A percentile compares a stretch with the other conserved stretches of the same genome.
phyloP scores from a whole-genome alignment of 2,329 filamentous ascomycete species.

The Colletotrichum sansevieriae region DNA sequence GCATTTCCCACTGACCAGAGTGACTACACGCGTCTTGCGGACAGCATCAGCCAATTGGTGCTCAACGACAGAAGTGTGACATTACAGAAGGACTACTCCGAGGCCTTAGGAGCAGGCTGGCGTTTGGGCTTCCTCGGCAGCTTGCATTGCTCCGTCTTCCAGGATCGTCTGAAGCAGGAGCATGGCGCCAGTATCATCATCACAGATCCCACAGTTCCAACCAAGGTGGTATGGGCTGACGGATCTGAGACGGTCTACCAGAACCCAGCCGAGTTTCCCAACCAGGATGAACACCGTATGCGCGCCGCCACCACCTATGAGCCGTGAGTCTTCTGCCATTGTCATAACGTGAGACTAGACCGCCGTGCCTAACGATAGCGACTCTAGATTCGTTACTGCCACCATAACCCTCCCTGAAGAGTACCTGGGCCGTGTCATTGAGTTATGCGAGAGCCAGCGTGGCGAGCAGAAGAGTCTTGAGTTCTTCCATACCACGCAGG shows the following conservation, averaged over 20 bases:
- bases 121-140: slow-evolving; percentile 96
- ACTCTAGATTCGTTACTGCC: slow-evolving; percentile 73
- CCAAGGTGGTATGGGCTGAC: slow-evolving; percentile 83
- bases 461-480: slow-evolving; percentile 89
- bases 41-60: slow-evolving; percentile 93
- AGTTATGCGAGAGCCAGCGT: slow-evolving; percentile 90
- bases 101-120: slow-evolving; percentile 94
- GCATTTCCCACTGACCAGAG: slow-evolving; percentile 94
- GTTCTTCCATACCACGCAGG: slow-evolving; percentile 92
- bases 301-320: slow-evolving; percentile 63
- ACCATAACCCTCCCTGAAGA: slow-evolving; percentile 95
- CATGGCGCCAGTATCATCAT: slow-evolving; percentile 97
- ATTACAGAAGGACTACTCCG: slow-evolving; percentile 92
- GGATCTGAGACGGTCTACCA: slow-evolving; percentile 84
- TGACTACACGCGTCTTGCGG: slow-evolving; percentile 87
- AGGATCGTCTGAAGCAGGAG: slow-evolving; percentile 93
- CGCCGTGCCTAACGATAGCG: slow-evolving; percentile 14
- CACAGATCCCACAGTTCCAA: slow-evolving; percentile 94
- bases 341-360: neutral
- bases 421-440: slow-evolving; percentile 93
- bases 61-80: slow-evolving; percentile 97
- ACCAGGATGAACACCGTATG: slow-evolving; percentile 64
- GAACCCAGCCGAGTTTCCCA: slow-evolving; percentile 90
- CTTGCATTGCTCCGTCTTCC: slow-evolving; percentile 98
- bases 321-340: slow-evolving; percentile 56